Base-by-base conservation (phyloP, 1,284 basidiomycete genomes). In the Heterobasidion irregulare region DNA sequence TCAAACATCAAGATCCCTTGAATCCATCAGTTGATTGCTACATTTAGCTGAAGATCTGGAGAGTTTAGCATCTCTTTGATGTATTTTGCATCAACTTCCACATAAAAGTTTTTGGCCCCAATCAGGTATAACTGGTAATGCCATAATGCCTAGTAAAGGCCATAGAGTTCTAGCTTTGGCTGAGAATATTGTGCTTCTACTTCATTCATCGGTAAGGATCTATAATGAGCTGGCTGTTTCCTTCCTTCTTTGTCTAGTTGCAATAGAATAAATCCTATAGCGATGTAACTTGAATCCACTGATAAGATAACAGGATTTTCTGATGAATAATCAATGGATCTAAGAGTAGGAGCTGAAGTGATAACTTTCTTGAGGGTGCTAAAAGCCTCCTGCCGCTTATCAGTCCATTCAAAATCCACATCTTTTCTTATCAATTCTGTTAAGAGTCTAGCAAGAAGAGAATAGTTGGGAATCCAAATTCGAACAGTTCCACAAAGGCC, bases 161-260 rank as follows among this genome's bases (percentile, higher is more conserved):
- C 70, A 56, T 70, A 76, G 0, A 78, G 53, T 52, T 78, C 69
- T 0, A 73, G 53, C 52, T 77, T 77, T 0, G 72, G 62, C 52
- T 77, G 74, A 1, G 68, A 75, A 52, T 73, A 78, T 1, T 62
- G 45, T 0, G 62, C 50, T 58, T 79, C 71, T 0, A 63, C 19
- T 0, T 73, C 65, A 49, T 70, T 73, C 54, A 69, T 65, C 0
- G 66, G 64, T 9, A 78, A 69, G 0, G 70, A 57, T 4, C 56
- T 36, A 38, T 55, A 57, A 2, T 38, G 35, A 2, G 50, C 43
- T 0, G 53, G 56, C 0, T 45, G 44, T 4, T 55, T 52, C 8
- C 19, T n/a, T 13, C 46, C 43, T 35, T 58, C 38, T 34, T 64
- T 47, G 0, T 70, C 66, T 2, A 64, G 36, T 55, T 75, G 71